Evolutionary conservation across 192 early-diverging fungal genomes (phyloP), one percentile per base, ranked within the genome.

Genomic region (Spinellus fusiger): DNA sequence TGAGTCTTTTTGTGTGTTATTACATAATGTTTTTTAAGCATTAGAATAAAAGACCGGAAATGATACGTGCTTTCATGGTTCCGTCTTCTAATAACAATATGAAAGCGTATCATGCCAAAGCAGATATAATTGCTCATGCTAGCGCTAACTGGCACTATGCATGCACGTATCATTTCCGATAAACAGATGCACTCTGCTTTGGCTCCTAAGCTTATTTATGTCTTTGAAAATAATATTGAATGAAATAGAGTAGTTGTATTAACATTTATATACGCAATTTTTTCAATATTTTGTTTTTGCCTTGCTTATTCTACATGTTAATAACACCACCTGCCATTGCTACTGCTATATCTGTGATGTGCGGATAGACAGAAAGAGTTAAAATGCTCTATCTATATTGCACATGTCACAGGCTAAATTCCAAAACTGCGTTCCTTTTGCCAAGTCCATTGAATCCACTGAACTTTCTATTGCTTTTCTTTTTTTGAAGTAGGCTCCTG

Each of bases 351-450:
- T 44, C 40, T 6, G 13, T 44, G 4, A 2, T 44, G 13, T 18
- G 13, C 13, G 40, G n/a, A n/a, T n/a, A n/a, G n/a, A n/a, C n/a
- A n/a, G n/a, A n/a, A n/a, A n/a, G n/a, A n/a, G n/a, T n/a, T n/a
- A n/a, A n/a, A n/a, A n/a, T n/a, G n/a, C n/a, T 44, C 18, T 44
- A 18, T 44, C 40, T 18, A 44, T 44, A n/a, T 44, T 44, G 40
- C 40, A 44, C 18, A 44, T 44, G 3, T 44, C 40, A 44, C 40
- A 44, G 15, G 64, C 64, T 23, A 54, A 20, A 26, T 66, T 37
- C 64, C 64, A 66, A 13, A 29, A 51, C 34, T 44, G n/a, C 25
- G 32, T 57, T 46, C 25, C 49, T 5, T 38, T 60, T 2, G 25
- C 32, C 2, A 53, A 3, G 35, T 66, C 44, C 1, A 47, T 33